Evolutionary conservation across 2,329 filamentous ascomycete genomes (phyloP).

Genomic region (Pyricularia pennisetigena): DNA sequence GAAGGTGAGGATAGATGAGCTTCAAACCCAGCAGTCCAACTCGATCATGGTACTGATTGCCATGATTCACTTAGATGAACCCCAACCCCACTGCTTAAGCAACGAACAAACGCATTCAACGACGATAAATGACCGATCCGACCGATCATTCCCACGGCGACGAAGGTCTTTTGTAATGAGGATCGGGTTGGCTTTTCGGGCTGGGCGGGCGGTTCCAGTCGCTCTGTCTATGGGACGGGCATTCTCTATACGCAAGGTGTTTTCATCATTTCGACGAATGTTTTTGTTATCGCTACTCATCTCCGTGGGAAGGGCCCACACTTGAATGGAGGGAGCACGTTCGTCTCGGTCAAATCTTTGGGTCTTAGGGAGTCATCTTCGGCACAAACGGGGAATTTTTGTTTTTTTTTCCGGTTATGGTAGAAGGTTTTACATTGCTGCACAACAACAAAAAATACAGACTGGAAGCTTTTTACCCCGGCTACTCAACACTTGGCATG

Average conservation of each 20-base stretch:
- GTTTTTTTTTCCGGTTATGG: constrained; percentile 5
- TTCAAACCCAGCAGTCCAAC: neutral
- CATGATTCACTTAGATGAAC: constrained; percentile 11
- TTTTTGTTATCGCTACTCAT: neutral
- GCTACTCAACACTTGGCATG: neutral
- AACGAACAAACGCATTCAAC: neutral
- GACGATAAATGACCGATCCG: constrained; percentile 1
- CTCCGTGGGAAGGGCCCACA: neutral
- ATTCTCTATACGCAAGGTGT: neutral
- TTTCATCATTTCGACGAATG: constrained; percentile 1
- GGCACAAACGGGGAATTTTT: constrained; percentile 2
- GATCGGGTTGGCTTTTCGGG: constrained; percentile 1
- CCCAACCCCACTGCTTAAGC: constrained; percentile 13
- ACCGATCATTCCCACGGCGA: neutral
- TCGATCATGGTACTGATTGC: neutral
- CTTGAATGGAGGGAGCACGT: neutral
- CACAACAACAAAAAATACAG: constrained; percentile 1
- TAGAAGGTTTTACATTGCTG: constrained; percentile 5
- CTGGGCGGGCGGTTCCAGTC: neutral
- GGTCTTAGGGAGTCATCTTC: constrained; percentile 3
- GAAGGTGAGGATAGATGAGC: constrained; percentile 56
- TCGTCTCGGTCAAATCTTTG: constrained; percentile 2
- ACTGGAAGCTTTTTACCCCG: constrained; percentile 4
- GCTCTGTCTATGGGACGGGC: neutral
- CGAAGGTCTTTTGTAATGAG: constrained; percentile 1